Evolutionary conservation across 257 asterid species (phyloP).

Genomic region (Nicotiana benthamiana): DNA sequence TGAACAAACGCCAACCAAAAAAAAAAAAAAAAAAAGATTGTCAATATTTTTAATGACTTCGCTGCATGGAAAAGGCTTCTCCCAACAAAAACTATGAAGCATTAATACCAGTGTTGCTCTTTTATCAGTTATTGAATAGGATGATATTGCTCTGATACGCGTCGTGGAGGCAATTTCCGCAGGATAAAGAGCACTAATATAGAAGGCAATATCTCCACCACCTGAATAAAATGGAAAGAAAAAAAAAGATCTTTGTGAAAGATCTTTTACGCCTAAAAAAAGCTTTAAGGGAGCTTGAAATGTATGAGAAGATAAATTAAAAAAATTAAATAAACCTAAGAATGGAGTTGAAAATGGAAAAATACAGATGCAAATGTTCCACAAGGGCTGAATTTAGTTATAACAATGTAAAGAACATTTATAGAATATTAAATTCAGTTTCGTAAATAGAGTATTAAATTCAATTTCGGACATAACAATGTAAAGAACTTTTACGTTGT

Average conservation of each 20-base stretch:
- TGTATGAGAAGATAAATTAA: neutral
- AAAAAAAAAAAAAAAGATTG: neutral
- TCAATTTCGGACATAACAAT: too few relatives aligned
- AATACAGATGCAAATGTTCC: neutral
- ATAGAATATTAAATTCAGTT: too few relatives aligned
- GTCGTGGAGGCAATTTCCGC: constrained; percentile 65
- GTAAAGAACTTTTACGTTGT: too few relatives aligned
- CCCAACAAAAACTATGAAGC: neutral
- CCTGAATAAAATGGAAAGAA: constrained; percentile 26
- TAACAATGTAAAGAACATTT: neutral
- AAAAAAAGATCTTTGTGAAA: neutral
- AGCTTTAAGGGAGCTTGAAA: neutral
- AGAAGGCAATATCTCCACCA: constrained; percentile 71
- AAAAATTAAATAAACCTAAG: neutral
- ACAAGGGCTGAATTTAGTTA: neutral
- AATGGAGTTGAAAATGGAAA: neutral
- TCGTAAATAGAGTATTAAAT: too few relatives aligned
- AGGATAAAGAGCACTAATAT: constrained; percentile 62
- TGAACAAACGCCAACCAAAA: neutral
- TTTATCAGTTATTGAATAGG: constrained; percentile 30
- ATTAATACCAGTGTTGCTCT: neutral
- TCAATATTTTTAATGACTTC: neutral
- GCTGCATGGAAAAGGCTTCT: neutral
- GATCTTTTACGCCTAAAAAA: neutral
- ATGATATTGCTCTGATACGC: constrained; percentile 56